Evolutionary conservation across 148 eudicot species (phyloP), one percentile per base, ranked within the genome.

Genomic region (Cornus controversa): DNA sequence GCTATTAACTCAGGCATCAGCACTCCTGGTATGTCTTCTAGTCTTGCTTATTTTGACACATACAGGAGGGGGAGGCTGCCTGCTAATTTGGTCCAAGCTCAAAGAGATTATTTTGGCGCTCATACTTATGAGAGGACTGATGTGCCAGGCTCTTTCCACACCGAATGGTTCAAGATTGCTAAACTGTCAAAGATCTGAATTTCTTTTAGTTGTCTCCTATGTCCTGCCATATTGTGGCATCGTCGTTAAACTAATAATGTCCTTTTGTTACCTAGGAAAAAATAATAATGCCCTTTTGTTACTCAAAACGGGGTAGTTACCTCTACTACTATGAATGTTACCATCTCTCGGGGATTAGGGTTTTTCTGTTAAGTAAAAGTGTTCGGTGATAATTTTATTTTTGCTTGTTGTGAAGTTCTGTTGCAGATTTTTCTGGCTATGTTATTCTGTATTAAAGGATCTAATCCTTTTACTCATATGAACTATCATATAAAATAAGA

Each of bases 21-120:
- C 84, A 91, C 91, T 67, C 98, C 96, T 9, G 94, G 98, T 84
- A 91, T 91, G 98, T 91, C 98, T 77, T 87, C 98, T 23, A 94
- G 98, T 82, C 98, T 94, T 82, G 96, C 98, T 80, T 94, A 94
- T 80, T 94, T 94, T 78, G 98, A 94, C 83, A 85, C 98, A 0
- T 94, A 94, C 77, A 90, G 96, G 87, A 87, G 98, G 86, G 93
- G 75, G 42, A 82, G 90, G 40, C 75, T 92, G 74, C 98, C 98
- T 67, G 98, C 98, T 53, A 94, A 94, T 72, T 79, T 94, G 90
- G 96, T 94, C 67, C 98, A 94, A 84, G 96, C 98, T 71, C 98
- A 93, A 82, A 86, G 98, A 78, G 98, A 93, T 77, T 93, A 93
- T 71, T 93, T 93, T 77, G 97, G 97, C 76, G 97, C 97, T 81